Base-by-base conservation (phyloP, 306 rosid species). In the Glycine latifolia region DNA sequence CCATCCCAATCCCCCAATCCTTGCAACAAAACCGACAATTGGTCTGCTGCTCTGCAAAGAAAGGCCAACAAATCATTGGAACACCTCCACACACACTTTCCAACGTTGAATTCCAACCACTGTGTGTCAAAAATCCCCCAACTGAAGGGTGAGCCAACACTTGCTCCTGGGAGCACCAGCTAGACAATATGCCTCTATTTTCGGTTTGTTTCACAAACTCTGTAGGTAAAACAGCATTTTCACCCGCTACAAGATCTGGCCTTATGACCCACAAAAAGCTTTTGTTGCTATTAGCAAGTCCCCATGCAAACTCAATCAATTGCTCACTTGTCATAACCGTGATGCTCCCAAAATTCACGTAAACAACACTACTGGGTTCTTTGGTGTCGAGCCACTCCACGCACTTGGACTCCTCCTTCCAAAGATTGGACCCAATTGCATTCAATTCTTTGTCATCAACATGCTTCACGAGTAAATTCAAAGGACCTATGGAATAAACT, bases 1-100 rank as follows among this genome's bases (percentile, higher is more conserved):
- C 95, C 85, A 89, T 59, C 20, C 95, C 98, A 3, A 91, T 35
- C 4, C 85, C 92, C 98, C 94, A 94, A 1, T 94, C 92, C 16
- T 39, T 78, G 8, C 90, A 84, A 16, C 73, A 8, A 48, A 67
- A 94, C 11, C 88, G 4, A n/a, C 94, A 94, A 78, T 94, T 94
- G 0, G 91, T 90, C 37, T 89, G 98, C 16, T 94, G 98, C 26
- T 94, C 98, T 0, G 91, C 94, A 4, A 89, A 91, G 67, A 94
- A 89, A 0, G 97, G 97, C 97, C 97, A 94, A n/a, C 91, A 89
- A 1, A 90, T 55, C 91, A 94, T 83, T 3, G 94, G 91, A 13
- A 94, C 91, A 8, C 97, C 97, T 0, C 65, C 75, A 3, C 89
- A 55, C 8, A 89, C 1, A 26, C 97, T 94, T 77, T 94, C 98